Evolutionary conservation across 495 filamentous ascomycete species (phyloP).

Genomic region (Neurospora terricola): DNA sequence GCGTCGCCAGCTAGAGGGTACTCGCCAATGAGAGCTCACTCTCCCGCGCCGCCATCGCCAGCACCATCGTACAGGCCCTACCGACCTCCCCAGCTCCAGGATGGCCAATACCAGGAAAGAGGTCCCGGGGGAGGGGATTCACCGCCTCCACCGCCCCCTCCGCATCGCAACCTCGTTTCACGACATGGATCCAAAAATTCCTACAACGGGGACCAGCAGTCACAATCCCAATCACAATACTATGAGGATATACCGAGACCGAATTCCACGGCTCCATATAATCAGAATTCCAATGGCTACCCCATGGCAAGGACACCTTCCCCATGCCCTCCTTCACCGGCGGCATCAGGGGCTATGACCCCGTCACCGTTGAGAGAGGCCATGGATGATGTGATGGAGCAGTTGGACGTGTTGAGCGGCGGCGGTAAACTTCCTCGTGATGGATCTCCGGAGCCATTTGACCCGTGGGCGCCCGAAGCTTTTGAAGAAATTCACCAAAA

Average conservation of each 20-base stretch:
- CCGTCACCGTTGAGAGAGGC: conserved; percentile 86
- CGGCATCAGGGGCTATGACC: conserved; percentile 53
- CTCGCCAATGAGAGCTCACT: background rate
- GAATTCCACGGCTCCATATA: conserved; percentile 18
- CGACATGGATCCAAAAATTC: conserved; percentile 16
- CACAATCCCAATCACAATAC: conserved; percentile 11
- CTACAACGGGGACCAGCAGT: conserved; percentile 5
- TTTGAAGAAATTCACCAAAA: conserved; percentile 54
- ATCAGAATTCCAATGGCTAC: conserved; percentile 23
- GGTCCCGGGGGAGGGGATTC: conserved; percentile 22
- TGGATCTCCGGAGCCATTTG: conserved; percentile 45
- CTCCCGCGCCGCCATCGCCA: conserved; percentile 22
- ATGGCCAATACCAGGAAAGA: conserved; percentile 7
- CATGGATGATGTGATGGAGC: conserved; percentile 98
- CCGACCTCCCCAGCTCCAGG: conserved; percentile 19
- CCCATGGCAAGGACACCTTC: conserved; percentile 42
- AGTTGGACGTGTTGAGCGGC: conserved; percentile 78
- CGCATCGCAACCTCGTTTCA: conserved; percentile 33
- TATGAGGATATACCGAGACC: conserved; percentile 13
- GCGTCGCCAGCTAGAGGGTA: background rate
- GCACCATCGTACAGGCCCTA: conserved; percentile 36
- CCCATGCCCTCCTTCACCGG: conserved; percentile 54
- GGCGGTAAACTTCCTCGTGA: conserved; percentile 30
- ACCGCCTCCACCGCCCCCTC: conserved; percentile 45
- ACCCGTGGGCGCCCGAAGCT: conserved; percentile 87